Percentiles rank a stretch among this genome's conserved stretches.
Evolutionary conservation across 2,329 filamentous ascomycete species (phyloP).

Genomic region (Cordyceps javanica): DNA sequence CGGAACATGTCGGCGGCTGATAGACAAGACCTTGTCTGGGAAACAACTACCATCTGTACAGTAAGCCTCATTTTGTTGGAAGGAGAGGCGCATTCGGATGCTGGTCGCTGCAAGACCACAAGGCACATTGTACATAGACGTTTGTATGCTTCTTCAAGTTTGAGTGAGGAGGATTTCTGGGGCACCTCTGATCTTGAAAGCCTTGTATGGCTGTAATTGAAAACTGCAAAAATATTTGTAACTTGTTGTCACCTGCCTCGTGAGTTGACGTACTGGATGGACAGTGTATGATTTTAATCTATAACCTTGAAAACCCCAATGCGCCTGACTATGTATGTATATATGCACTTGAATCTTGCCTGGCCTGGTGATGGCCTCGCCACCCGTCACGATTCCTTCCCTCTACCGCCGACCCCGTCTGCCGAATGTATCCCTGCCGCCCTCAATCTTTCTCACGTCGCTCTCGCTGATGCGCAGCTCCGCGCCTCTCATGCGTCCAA

Average conservation of each 20-base stretch:
- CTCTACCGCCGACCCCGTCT: background rate
- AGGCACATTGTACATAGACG: conserved; percentile 11
- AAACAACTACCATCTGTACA: conserved; percentile 4
- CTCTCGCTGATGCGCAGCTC: conserved; percentile 71
- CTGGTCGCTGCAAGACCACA: conserved; percentile 1
- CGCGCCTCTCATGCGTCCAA: conserved; percentile 75
- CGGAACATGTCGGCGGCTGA: background rate
- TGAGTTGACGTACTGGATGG: too few relatives aligned
- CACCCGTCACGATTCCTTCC: background rate
- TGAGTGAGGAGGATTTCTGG: background rate
- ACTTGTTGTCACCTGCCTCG: background rate
- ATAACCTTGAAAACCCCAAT: background rate
- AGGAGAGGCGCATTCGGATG: background rate
- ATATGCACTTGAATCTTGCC: background rate
- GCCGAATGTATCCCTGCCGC: conserved; percentile 37
- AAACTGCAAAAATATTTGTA: conserved; percentile 1
- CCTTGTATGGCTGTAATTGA: conserved; percentile 7
- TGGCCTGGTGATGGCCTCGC: background rate
- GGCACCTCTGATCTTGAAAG: background rate
- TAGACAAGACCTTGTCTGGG: conserved; percentile 8
- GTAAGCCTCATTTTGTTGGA: background rate
- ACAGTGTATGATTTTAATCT: too few relatives aligned
- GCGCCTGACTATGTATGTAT: background rate
- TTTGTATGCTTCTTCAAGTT: background rate
- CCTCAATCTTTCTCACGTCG: conserved; percentile 68